Evolutionary conservation across 179 eudicot species (phyloP), one percentile per base, ranked within the genome.

Genomic region (Monotropa hypopitys): DNA sequence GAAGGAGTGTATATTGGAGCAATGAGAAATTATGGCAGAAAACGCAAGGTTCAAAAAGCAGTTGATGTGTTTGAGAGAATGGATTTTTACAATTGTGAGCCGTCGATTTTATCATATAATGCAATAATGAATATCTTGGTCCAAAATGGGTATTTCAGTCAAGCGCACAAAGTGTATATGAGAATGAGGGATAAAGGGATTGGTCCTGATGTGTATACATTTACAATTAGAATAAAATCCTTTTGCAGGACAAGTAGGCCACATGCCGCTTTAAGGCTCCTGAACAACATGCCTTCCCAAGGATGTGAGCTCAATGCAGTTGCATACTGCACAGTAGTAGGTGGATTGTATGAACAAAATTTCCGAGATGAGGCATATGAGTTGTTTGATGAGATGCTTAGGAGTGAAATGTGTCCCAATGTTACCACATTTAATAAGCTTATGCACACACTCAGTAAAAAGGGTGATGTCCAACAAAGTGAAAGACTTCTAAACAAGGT

Each of bases 111-210:
- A 54, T 87, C 97, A 0, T 88, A 90, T 75, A 94, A 92, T 75
- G 84, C 88, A 1, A 88, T 94, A 35, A 94, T 94, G 97, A 94
- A 94, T 83, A 81, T 89, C 21, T 81, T 92, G 87, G 86, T 94
- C 59, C 97, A 92, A 53, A 81, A 84, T 77, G 85, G 84, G 74
- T 85, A 83, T 75, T 90, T 87, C 76, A 84, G 87, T 79, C 98
- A 92, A 82, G 98, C 94, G 7, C 97, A 94, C 81, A 90, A 89
- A 70, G 96, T 92, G 83, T 94, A 94, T 84, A 81, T 92, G 96
- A 84, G 96, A 78, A 78, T 92, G 88, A 90, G 79, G 54, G 91
- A 90, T 82, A 89, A 88, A 75, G 85, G 84, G 79, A 81, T 94
- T 78, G 78, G 69, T 77, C 88, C 96, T 21, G 98, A 94, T 87